A percentile compares a stretch with the other conserved stretches of the same genome.
Conservation (phyloP, 768 basidiomycete genomes). For the Pisolithus tinctorius region DNA sequence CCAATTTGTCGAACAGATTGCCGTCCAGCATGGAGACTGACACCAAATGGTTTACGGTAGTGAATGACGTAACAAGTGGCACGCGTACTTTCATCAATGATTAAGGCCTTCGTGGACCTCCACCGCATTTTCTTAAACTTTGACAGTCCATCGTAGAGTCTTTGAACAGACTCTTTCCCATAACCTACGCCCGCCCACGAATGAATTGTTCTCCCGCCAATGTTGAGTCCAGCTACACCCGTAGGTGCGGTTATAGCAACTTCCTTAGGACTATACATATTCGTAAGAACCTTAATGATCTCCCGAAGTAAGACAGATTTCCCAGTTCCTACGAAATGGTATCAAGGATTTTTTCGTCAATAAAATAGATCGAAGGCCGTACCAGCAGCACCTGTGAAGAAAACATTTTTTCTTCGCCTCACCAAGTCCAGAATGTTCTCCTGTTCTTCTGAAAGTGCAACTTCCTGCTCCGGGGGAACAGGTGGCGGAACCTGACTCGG, state of each 20-base stretch:
- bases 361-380: conserved; percentile 1
- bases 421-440: conserved; percentile 37
- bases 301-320: conserved; percentile 65
- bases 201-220: conserved; percentile 63
- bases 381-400: conserved; percentile 77
- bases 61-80: background rate
- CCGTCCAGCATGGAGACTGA: conserved; percentile 77
- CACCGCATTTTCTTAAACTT: conserved; percentile 35
- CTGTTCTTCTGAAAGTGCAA: conserved; percentile 36
- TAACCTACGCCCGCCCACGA: conserved; percentile 60
- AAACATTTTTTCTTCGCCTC: conserved; percentile 50
- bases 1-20: conserved; percentile 62
- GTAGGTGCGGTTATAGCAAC: conserved; percentile 64
- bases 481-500: background rate
- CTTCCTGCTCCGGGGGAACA: conserved; percentile 4
- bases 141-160: conserved; percentile 33
- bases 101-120: conserved; percentile 43
- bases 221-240: conserved; percentile 62
- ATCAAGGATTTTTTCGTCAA: background rate
- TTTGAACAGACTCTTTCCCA: conserved; percentile 42
- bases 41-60: background rate
- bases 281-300: conserved; percentile 42
- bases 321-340: conserved; percentile 44
- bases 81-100: conserved; percentile 69
- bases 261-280: conserved; percentile 10